Percentiles rank a stretch among this genome's conserved stretches.
Evolutionary conservation across 2,329 filamentous ascomycete species (phyloP).

Genomic region (Cucurbitaria berberidis): DNA sequence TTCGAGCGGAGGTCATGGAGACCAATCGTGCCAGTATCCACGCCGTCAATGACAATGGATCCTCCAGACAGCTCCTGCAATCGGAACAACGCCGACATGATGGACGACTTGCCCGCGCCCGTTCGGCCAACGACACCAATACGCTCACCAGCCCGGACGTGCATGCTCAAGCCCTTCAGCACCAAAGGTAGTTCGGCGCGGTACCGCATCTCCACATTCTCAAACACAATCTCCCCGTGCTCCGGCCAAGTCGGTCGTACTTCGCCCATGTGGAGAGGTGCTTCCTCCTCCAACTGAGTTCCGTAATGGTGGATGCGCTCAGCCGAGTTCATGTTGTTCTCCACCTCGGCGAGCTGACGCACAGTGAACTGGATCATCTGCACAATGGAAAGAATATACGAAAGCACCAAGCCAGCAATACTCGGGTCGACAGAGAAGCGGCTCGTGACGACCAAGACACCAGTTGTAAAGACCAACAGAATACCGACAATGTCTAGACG

Average conservation of each 20-base stretch:
- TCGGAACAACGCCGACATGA: conserved; percentile 83
- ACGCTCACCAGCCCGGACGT: conserved; percentile 75
- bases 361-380: conserved; percentile 97
- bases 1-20: conserved; percentile 77
- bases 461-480: conserved; percentile 82
- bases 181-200: conserved; percentile 57
- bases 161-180: conserved; percentile 63
- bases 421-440: conserved; percentile 85
- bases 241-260: conserved; percentile 83
- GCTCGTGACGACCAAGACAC: conserved; percentile 89
- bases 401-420: conserved; percentile 85
- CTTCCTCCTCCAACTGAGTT: conserved; percentile 84
- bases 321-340: conserved; percentile 97
- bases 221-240: conserved; percentile 69
- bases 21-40: conserved; percentile 72
- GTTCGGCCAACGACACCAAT: conserved; percentile 84
- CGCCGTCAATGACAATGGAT: conserved; percentile 56
- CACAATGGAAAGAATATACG: conserved; percentile 90
- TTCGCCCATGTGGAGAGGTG: conserved; percentile 75
- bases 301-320: conserved; percentile 93
- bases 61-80: conserved; percentile 60
- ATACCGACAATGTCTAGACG: conserved; percentile 86
- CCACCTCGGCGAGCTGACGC: conserved; percentile 90
- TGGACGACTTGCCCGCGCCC: conserved; percentile 81
- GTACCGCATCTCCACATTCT: conserved; percentile 60